Conservation (phyloP, 805 yeast species). For the Nakazawaea ambrosiae region DNA sequence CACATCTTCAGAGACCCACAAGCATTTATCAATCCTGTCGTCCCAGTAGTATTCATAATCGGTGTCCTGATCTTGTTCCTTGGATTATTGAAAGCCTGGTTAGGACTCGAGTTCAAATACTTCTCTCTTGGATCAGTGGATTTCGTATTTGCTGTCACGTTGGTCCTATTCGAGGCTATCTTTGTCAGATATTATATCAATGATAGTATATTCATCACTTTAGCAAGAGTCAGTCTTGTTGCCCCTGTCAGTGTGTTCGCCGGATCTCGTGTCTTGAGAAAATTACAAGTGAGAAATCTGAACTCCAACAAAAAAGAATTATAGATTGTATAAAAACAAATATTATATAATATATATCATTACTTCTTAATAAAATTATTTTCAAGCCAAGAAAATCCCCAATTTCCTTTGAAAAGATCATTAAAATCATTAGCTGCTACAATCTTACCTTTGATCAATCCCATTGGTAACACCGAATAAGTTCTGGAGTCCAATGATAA, state of each 20-base stretch:
- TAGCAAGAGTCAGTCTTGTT: constrained; percentile 39
- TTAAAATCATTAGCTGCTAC: constrained; percentile 58
- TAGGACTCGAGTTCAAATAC: constrained; percentile 25
- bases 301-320: constrained; percentile 31
- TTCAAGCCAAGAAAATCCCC: constrained; percentile 49
- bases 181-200: constrained; percentile 55
- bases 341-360: no score
- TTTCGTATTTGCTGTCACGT: constrained; percentile 38
- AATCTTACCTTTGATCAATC: constrained; percentile 78
- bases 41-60: constrained; percentile 46
- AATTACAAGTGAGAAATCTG: constrained; percentile 19
- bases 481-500: constrained; percentile 86
- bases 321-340: constrained; percentile 21
- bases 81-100: constrained; percentile 39
- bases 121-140: constrained; percentile 25
- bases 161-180: constrained; percentile 44
- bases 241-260: constrained; percentile 48
- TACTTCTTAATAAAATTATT: constrained; percentile 24
- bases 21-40: constrained; percentile 38
- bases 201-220: constrained; percentile 52
- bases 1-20: constrained; percentile 56
- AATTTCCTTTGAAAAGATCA: constrained; percentile 32
- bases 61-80: constrained; percentile 34
- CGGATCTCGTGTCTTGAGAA: constrained; percentile 61
- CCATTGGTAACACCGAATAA: constrained; percentile 88